Base-by-base conservation (phyloP, 306 rosid genomes). In the Astragalus membranaceus region DNA sequence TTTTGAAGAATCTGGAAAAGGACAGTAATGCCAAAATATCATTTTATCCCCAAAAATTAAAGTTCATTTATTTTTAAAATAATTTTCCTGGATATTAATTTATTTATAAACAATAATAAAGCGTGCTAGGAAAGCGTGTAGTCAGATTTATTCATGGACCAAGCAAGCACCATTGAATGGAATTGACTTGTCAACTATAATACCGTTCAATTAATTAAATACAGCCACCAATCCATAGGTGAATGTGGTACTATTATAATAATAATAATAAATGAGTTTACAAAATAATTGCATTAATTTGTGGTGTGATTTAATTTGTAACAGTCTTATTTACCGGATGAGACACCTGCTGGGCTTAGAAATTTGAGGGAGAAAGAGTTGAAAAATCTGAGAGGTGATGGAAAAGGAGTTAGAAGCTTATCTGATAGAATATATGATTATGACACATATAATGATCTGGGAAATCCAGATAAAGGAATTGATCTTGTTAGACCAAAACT, bases 321-420 rank as follows among this genome's bases (percentile, higher is more conserved):
- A 75, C 96, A 94, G 96, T 86, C 97, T 68, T 91, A 87, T 80
- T 84, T 94, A 46, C 99, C 97, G 5, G 75, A 67, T 4, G 92
- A 91, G 55, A 94, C 99, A 41, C 99, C 99, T 0, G 82, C 84
- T 23, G 99, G 97, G 70, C 77, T 91, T 4, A 84, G 70, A 81
- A 54, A 70, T 17, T 67, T 94, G 48, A 87, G 99, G 76, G 95
- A 94, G 56, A 80, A 79, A 15, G 99, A 94, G 65, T 73, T 94
- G 52, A 86, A 51, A 73, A 72, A 58, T 63, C 76, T 87, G 0
- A 81, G 95, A 68, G 97, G 99, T 36, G 91, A 94, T 75, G 90
- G 87, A 11, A 84, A 46, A 57, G 97, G 97, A 68, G 91, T 69
- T 10, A 77, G 99, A 70, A 87, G 86, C 11, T 77, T 91, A 59